These are phyloP conservation scores for Skeletonema marinoi DNA, from an alignment of 108 stramenopile genomes.

Conservation along the genomic window DNA sequence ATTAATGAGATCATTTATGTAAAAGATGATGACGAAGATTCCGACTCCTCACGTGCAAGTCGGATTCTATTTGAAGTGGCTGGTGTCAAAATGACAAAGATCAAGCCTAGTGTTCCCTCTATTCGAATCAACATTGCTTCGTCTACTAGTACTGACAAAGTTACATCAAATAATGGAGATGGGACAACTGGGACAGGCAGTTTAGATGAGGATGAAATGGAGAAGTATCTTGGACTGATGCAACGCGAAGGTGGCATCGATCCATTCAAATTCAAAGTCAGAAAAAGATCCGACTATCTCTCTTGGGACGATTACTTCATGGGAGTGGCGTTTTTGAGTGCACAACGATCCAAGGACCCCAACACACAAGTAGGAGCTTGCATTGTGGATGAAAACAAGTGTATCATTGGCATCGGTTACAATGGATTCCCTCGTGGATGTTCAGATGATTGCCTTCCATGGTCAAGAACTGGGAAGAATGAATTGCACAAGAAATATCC, in stretches of 20 bases:
- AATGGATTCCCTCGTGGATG: constrained; percentile 97
- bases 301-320: constrained; percentile 98
- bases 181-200: not conserved
- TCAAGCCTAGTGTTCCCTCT: constrained; percentile 22
- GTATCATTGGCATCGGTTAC: constrained; percentile 97
- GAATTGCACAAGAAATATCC: constrained; percentile 93
- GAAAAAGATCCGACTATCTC: constrained; percentile 56
- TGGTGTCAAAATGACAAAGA: constrained; percentile 63
- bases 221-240: constrained; percentile 46
- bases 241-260: constrained; percentile 65
- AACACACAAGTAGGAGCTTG: constrained; percentile 96
- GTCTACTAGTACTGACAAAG: not conserved
- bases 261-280: constrained; percentile 44
- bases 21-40: constrained; percentile 54
- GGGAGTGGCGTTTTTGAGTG: constrained; percentile 92
- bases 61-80: constrained; percentile 86
- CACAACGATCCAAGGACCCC: constrained; percentile 96
- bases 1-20: constrained; percentile 89
- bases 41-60: constrained; percentile 71
- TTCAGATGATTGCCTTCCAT: constrained; percentile 91
- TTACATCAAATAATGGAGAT: not conserved
- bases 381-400: constrained; percentile 65
- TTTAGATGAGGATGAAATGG: constrained; percentile 32
- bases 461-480: constrained; percentile 62
- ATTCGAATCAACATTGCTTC: constrained; percentile 31